Evolutionary conservation across 116 monocot genomes (phyloP).

Genomic region (Phalaenopsis hybrid): DNA sequence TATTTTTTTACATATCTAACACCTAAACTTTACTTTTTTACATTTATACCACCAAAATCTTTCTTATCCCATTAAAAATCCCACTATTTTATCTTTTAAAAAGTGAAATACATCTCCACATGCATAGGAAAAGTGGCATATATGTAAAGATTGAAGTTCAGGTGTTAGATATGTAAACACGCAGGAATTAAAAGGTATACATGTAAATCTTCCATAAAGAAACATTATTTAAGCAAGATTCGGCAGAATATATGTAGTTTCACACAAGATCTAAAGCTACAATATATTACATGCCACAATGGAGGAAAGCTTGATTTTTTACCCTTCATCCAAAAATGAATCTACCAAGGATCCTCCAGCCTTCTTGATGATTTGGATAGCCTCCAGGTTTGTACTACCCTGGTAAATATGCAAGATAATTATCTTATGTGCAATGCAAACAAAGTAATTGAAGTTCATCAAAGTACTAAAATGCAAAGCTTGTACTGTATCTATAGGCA

Average conservation of each 20-base stretch:
- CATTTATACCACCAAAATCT: too few relatives aligned
- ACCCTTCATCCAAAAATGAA: constrained; percentile 99
- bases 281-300: neutral
- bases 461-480: neutral
- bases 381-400: constrained; percentile 97
- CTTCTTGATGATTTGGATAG: constrained; percentile 97
- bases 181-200: too few relatives aligned
- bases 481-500: neutral
- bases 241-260: neutral
- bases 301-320: constrained; percentile 10
- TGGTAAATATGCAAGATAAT: constrained; percentile 18
- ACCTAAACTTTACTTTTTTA: too few relatives aligned
- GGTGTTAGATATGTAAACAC: too few relatives aligned
- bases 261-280: neutral
- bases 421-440: neutral
- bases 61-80: too few relatives aligned
- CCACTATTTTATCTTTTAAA: too few relatives aligned
- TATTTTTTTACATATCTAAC: too few relatives aligned
- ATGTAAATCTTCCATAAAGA: too few relatives aligned
- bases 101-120: too few relatives aligned
- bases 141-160: too few relatives aligned
- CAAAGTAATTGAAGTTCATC: neutral
- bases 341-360: constrained; percentile 91
- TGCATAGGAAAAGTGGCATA: too few relatives aligned
- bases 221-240: neutral